Conservation (phyloP, 2,329 filamentous ascomycete genomes). For the Iodosphaeria phyllophila region DNA sequence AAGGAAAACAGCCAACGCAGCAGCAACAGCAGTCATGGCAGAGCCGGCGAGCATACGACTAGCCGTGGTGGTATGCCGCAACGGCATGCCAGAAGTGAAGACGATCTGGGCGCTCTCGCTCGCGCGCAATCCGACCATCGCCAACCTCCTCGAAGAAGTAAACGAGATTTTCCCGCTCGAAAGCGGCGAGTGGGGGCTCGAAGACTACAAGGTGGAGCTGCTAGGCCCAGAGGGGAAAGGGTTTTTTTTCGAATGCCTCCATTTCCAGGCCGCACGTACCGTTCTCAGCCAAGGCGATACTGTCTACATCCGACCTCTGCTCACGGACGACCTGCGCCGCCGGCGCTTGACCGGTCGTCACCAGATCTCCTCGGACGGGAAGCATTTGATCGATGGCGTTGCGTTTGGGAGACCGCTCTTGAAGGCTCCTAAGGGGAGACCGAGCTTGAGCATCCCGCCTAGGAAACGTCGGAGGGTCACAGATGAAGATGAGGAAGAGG, state of each 20-base stretch:
- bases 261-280: slow-evolving; percentile 55
- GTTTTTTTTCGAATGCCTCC: slow-evolving; percentile 79
- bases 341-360: slow-evolving; percentile 58
- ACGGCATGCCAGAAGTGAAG: slow-evolving; percentile 52
- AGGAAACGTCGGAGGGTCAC: slow-evolving; percentile 45
- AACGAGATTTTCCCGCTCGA: slow-evolving; percentile 72
- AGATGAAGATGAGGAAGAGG: slow-evolving; percentile 15
- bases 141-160: slow-evolving; percentile 58
- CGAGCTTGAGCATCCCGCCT: slow-evolving; percentile 52
- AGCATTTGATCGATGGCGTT: slow-evolving; percentile 69
- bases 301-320: slow-evolving; percentile 62
- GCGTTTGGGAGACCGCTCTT: slow-evolving; percentile 63
- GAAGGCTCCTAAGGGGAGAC: slow-evolving; percentile 37
- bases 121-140: slow-evolving; percentile 46
- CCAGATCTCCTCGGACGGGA: slow-evolving; percentile 65
- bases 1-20: too few relatives aligned
- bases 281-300: slow-evolving; percentile 71
- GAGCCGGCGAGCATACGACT: too few relatives aligned
- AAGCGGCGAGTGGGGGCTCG: slow-evolving; percentile 63
- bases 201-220: slow-evolving; percentile 78
- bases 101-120: slow-evolving; percentile 51
- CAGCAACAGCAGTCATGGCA: too few relatives aligned
- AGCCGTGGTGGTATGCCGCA: slow-evolving; percentile 52
- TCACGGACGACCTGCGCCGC: slow-evolving; percentile 53
- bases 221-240: slow-evolving; percentile 30